Base-by-base conservation (phyloP, 345 rosid species). In the Limnanthes douglasii region DNA sequence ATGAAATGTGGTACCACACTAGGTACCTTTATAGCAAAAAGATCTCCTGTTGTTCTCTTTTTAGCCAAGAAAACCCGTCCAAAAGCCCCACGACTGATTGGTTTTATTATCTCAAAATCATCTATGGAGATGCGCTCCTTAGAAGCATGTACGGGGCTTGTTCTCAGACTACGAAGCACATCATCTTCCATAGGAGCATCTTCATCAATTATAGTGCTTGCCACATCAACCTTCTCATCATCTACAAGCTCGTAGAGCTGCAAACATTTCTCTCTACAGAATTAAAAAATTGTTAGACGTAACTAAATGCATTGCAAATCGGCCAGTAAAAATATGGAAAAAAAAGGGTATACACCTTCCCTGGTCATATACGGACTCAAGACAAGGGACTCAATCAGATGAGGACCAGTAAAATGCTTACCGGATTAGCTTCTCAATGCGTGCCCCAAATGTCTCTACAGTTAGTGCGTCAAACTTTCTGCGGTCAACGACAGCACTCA, bases 21-120 rank as follows among this genome's bases (percentile, higher is more conserved):
- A 13, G 43, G 37, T 57, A 72, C 99, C 99, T 92, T 92, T 42
- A 92, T 81, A 35, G 99, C 96, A 36, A 92, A 92, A 54, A 85
- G 78, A 69, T 92, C 99, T 37, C 99, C 99, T 5, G 99, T 92
- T 24, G 94, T 78, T 70, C 93, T 74, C 61, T 92, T 92, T 59
- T 92, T 85, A 21, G 96, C 96, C 56, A 92, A 51, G 70, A 92
- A 92, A 49, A 92, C 99, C 35, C 94, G 75, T 43, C 96, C 99
- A 75, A 85, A 92, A 41, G 99, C 96, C 50, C 99, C 99, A 19
- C 99, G 93, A 47, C 99, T 92, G 37, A 92, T 85, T 59, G 99
- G 99, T 57, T 92, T 92, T 57, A 92, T 92, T 46, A 92, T 85
- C 75, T 75, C 95, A 60, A 92, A 92, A 60, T 92, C 94, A 72